Evolutionary conservation across 2,329 filamentous ascomycete species (phyloP).

Genomic region (Fusarium acutatum): DNA sequence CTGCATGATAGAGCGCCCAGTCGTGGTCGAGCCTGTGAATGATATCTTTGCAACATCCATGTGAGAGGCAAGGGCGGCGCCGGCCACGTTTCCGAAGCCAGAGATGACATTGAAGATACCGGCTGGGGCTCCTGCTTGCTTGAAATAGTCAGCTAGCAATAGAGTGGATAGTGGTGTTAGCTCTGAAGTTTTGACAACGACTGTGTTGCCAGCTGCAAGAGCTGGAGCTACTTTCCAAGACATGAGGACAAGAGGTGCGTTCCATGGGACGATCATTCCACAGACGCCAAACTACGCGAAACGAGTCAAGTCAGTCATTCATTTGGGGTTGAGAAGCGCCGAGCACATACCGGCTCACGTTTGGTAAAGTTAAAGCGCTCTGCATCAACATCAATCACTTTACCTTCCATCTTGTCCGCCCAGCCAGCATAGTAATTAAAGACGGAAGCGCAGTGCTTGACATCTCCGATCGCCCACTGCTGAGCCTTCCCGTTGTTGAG

Average conservation of each 20-base stretch:
- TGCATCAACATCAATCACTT: not conserved
- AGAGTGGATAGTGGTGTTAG: not conserved
- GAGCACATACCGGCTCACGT: not conserved
- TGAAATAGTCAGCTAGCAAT: not conserved
- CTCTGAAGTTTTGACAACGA: not conserved
- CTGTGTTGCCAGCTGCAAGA: not conserved
- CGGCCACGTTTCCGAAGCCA: not conserved
- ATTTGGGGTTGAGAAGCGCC: rapidly evolving
- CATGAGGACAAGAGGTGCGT: not conserved
- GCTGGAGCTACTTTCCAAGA: not conserved
- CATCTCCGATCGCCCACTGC: not conserved
- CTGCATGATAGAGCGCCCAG: not conserved
- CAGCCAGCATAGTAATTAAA: not conserved
- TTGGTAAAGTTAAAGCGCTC: not conserved
- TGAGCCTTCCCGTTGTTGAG: not conserved
- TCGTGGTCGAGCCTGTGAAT: not conserved
- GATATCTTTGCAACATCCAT: not conserved
- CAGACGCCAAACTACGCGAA: not conserved
- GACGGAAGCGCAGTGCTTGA: not conserved
- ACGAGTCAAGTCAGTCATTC: not conserved
- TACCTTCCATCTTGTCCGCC: not conserved
- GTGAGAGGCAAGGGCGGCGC: not conserved
- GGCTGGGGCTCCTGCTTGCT: not conserved
- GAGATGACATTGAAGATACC: not conserved
- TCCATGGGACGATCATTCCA: not conserved